Evolutionary conservation across 768 basidiomycete genomes (phyloP).

Genomic region (Phlegmacium glaucopus): DNA sequence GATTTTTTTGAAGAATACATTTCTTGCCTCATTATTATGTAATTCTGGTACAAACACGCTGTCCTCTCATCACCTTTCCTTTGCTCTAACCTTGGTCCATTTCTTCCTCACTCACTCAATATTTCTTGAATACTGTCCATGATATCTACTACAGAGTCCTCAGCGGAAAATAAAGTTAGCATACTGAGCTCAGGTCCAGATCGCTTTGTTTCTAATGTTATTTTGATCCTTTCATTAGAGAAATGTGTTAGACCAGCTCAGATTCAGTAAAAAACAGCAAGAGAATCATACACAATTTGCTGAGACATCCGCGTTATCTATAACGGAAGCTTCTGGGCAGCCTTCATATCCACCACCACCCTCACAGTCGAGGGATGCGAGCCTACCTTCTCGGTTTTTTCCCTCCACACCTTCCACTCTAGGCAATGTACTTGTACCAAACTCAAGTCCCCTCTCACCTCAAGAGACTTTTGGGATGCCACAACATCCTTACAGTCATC

Average conservation of each 20-base stretch:
- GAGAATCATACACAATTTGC: constrained; percentile 23
- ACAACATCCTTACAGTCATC: constrained; percentile 37
- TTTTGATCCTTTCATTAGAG: constrained; percentile 20
- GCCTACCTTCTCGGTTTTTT: constrained; percentile 63
- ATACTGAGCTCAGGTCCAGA: not conserved
- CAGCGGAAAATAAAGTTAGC: constrained; percentile 51
- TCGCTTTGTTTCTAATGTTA: constrained; percentile 5
- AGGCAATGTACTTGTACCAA: constrained; percentile 69
- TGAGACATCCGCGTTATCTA: constrained; percentile 24
- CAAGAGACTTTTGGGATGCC: constrained; percentile 36
- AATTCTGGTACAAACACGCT: constrained; percentile 37
- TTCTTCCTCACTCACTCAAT: constrained; percentile 15
- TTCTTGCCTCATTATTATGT: not conserved
- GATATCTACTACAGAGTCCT: constrained; percentile 45
- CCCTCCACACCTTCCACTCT: constrained; percentile 40
- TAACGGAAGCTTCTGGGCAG: constrained; percentile 18
- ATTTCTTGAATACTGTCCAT: constrained; percentile 27
- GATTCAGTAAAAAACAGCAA: constrained; percentile 36
- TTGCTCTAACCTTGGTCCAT: constrained; percentile 11
- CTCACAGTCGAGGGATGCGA: constrained; percentile 73
- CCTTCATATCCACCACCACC: constrained; percentile 40
- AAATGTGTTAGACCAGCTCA: constrained; percentile 47
- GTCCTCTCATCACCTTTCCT: constrained; percentile 21
- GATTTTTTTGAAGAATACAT: too few relatives aligned
- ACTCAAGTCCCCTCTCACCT: constrained; percentile 60